Base-by-base conservation (phyloP, 441 rosid genomes). In the Capsella rubella region DNA sequence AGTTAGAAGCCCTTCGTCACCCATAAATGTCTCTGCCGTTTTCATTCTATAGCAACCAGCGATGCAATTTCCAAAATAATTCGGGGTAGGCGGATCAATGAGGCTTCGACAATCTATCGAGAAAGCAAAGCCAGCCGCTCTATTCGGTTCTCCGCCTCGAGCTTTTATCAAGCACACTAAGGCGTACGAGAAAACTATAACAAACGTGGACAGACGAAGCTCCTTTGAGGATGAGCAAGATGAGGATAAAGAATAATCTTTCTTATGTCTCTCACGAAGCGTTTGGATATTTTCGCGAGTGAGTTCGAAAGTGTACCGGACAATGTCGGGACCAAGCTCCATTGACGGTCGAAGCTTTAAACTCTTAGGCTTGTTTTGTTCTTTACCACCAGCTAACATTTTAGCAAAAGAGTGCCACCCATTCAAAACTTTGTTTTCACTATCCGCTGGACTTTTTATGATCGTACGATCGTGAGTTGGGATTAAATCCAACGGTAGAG, bases 201-300 rank as follows among this genome's bases (percentile, higher is more conserved):
- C 87, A 18, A 84, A 84, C 14, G 75, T 80, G 1, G 88, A 78
- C 9, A 84, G 53, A 27, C 78, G 83, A 51, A 73, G 39, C 39
- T 34, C 8, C 10, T 8, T 8, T 34, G 39, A 57, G 0, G 64
- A 51, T 3, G 71, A 16, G 0, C 43, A 34, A 0, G 47, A 3
- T 0, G 46, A 42, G 6, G 46, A 67, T 8, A 8, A 32, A 5
- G 35, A 32, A 2, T 4, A 67, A 5, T 53, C 70, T 11, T 29
- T 78, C 28, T 60, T 60, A 74, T 73, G 66, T 49, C 35, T 43
- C 4, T 82, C 75, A 0, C 80, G 68, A 2, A 79, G 71, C 21
- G 12, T 66, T 56, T 79, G 78, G 11, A 83, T 50, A 52, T 25
- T 8, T 27, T 27, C 34, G 0, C 9, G 4, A 53, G 35, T 27